phyloP scores from a whole-genome alignment of 1,139 yeast genomes.

The Pichia sp. region DNA sequence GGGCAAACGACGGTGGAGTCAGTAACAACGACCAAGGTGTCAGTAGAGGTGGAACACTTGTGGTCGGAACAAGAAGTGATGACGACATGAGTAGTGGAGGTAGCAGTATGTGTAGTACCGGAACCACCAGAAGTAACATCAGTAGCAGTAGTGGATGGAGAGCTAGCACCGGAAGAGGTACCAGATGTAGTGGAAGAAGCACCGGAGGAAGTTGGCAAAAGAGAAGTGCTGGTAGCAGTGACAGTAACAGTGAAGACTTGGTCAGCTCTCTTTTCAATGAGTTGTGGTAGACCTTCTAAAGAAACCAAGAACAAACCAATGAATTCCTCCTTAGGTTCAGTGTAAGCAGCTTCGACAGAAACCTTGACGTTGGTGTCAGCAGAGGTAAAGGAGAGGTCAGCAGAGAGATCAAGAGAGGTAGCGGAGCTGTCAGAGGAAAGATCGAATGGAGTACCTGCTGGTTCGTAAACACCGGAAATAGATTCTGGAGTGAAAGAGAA shows the following conservation, averaged over 20 bases:
- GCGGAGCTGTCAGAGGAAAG: constrained; percentile 9
- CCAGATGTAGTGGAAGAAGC: constrained; percentile 5
- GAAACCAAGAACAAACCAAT: constrained; percentile 24
- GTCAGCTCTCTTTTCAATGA: constrained; percentile 22
- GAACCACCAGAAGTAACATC: not conserved
- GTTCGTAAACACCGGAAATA: constrained; percentile 16
- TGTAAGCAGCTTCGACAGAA: constrained; percentile 16
- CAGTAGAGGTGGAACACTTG: constrained; percentile 3
- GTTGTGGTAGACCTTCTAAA: constrained; percentile 17
- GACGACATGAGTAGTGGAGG: constrained; percentile 14
- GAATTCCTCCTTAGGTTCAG: not conserved
- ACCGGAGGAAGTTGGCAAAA: no score
- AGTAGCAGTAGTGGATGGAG: not conserved
- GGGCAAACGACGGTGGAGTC: constrained; percentile 5
- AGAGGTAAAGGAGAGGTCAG: constrained; percentile 12
- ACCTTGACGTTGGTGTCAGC: constrained; percentile 18
- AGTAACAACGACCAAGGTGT: constrained; percentile 8
- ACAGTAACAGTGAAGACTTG: constrained; percentile 24
- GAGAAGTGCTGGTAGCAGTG: constrained; percentile 19
- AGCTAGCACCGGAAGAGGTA: not conserved
- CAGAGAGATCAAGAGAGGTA: constrained; percentile 15
- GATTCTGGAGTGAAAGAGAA: constrained; percentile 19
- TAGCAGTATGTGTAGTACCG: constrained; percentile 12
- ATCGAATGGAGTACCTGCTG: constrained; percentile 15
- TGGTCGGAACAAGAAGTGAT: constrained; percentile 41